These are phyloP conservation scores for Prunella vulgaris DNA, from an alignment of 257 asterid species.

Conservation along the genomic window DNA sequence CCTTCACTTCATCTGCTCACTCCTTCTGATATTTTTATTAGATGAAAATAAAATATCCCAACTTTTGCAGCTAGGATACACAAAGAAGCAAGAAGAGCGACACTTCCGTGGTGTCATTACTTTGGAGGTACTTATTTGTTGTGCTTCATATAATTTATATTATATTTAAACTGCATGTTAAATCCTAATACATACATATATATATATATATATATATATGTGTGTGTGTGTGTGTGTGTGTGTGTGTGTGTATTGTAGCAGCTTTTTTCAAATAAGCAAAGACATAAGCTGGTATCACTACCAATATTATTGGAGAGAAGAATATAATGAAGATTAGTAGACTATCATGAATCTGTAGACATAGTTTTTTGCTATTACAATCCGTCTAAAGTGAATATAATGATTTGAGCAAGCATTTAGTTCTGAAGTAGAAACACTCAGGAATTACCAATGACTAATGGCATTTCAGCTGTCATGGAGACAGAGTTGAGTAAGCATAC, in stretches of 20 bases:
- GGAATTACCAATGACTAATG: neutral
- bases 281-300: neutral
- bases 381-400: neutral
- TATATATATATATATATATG: too few relatives aligned
- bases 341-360: neutral
- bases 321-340: neutral
- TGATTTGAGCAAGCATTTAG: neutral
- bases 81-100: constrained; percentile 91
- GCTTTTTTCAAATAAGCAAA: neutral
- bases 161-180: neutral
- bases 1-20: neutral
- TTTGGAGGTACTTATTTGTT: constrained; percentile 85
- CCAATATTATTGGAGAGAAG: neutral
- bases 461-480: neutral
- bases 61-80: constrained; percentile 86
- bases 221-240: too few relatives aligned
- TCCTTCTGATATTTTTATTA: constrained; percentile 2
- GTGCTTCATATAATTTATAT: neutral
- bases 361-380: neutral
- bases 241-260: too few relatives aligned
- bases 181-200: neutral
- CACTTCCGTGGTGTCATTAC: constrained; percentile 93
- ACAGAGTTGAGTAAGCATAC: neutral
- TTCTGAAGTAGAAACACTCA: neutral
- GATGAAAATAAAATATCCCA: constrained; percentile 6